Evolutionary conservation across 225 moss, liverwort and hornwort genomes (phyloP).

Genomic region (Straminergon stramineum): DNA sequence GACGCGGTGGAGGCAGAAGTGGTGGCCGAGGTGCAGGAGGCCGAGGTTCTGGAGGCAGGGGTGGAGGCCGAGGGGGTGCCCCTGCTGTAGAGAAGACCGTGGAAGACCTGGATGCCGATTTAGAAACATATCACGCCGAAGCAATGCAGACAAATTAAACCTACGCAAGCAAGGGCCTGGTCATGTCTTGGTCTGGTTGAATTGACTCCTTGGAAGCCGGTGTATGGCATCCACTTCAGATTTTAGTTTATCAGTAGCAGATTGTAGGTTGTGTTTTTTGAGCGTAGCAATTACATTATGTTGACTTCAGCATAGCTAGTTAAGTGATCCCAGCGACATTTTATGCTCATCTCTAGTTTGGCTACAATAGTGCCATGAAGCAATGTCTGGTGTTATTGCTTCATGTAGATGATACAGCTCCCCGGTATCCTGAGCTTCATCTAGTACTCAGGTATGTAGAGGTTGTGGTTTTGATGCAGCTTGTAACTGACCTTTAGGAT

Average conservation of each 20-base stretch:
- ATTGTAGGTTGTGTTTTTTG: slow-evolving; percentile 25
- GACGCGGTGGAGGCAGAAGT: slow-evolving; percentile 32
- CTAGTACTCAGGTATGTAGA: slow-evolving; percentile 27
- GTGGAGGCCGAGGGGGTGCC: slow-evolving; percentile 20
- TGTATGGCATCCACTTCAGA: background rate
- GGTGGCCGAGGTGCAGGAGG: slow-evolving; percentile 25
- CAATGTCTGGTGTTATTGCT: slow-evolving; percentile 14
- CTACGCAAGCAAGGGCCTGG: background rate
- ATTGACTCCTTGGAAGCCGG: background rate
- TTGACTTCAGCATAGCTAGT: background rate
- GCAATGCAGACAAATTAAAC: slow-evolving; percentile 55
- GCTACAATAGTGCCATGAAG: slow-evolving; percentile 8
- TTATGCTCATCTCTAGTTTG: background rate
- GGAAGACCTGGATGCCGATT: slow-evolving; percentile 52
- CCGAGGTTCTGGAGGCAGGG: slow-evolving; percentile 20
- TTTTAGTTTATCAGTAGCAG: background rate
- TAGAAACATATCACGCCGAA: slow-evolving; percentile 50
- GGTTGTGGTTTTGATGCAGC: slow-evolving; percentile 20
- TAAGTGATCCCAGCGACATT: slow-evolving; percentile 1
- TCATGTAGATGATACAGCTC: slow-evolving; percentile 12
- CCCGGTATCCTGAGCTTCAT: slow-evolving; percentile 10
- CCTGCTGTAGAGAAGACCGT: slow-evolving; percentile 43
- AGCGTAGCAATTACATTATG: slow-evolving; percentile 3
- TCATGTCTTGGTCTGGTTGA: background rate
- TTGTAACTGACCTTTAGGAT: slow-evolving; percentile 22